phyloP scores from a whole-genome alignment of 352 stramenopile species.

The Nothophytophthora sp. region DNA sequence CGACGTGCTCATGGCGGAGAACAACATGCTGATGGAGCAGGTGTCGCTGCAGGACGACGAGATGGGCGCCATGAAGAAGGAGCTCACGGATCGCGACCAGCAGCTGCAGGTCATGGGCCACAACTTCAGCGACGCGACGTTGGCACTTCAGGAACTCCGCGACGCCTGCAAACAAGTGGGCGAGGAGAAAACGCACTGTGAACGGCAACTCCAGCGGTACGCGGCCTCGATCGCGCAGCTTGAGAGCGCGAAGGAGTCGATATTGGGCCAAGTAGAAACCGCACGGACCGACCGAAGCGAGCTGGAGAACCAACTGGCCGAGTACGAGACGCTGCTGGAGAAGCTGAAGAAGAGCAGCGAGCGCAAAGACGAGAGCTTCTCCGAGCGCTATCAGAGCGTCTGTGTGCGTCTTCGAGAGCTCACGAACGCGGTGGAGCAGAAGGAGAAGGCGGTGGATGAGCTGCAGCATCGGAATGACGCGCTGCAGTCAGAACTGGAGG shows the following conservation, averaged over 20 bases:
- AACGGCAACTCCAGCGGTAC: slow-evolving; percentile 73
- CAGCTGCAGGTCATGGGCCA: slow-evolving; percentile 73
- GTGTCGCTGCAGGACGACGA: slow-evolving; percentile 78
- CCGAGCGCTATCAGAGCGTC: slow-evolving; percentile 69
- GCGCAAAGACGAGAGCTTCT: slow-evolving; percentile 63
- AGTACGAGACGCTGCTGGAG: slow-evolving; percentile 63
- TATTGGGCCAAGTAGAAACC: slow-evolving; percentile 36
- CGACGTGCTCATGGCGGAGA: slow-evolving; percentile 84
- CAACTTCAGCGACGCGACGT: slow-evolving; percentile 75
- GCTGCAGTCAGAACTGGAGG: slow-evolving; percentile 57
- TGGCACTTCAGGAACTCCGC: slow-evolving; percentile 65
- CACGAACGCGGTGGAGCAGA: slow-evolving; percentile 51
- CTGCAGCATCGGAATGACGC: slow-evolving; percentile 42
- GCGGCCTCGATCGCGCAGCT: slow-evolving; percentile 63
- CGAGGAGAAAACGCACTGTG: slow-evolving; percentile 65
- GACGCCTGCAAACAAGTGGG: slow-evolving; percentile 54
- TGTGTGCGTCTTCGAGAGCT: slow-evolving; percentile 67
- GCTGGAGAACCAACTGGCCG: slow-evolving; percentile 48
- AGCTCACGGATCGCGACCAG: slow-evolving; percentile 63
- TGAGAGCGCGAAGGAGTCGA: slow-evolving; percentile 54
- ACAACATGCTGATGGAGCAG: slow-evolving; percentile 84
- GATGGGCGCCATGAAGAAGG: slow-evolving; percentile 59
- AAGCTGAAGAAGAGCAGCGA: slow-evolving; percentile 65
- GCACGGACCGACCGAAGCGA: slow-evolving; percentile 30
- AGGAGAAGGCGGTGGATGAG: slow-evolving; percentile 54